These are phyloP conservation scores for Hypomontagnella submonticulosa DNA, from an alignment of 495 filamentous ascomycete species.

Conservation along the genomic window DNA sequence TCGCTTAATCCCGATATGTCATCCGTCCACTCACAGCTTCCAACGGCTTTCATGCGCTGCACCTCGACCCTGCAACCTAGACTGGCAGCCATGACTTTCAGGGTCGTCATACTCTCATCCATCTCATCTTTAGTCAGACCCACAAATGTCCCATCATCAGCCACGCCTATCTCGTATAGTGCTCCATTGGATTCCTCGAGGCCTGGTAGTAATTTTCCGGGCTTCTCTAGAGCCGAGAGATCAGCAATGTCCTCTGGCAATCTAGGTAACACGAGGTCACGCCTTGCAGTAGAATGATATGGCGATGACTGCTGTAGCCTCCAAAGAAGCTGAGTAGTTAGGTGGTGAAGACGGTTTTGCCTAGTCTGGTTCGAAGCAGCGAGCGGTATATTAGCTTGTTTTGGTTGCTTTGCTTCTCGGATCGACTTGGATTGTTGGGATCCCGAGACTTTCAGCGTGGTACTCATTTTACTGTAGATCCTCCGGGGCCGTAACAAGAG, in stretches of 20 bases:
- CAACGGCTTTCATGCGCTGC: conserved; percentile 83
- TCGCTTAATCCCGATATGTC: conserved; percentile 32
- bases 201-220: conserved; percentile 75
- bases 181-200: conserved; percentile 94
- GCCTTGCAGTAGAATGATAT: conserved; percentile 78
- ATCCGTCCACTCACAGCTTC: conserved; percentile 82
- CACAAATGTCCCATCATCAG: conserved; percentile 92
- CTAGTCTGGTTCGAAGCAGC: conserved; percentile 68
- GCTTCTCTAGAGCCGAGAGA: conserved; percentile 65
- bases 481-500: conserved; percentile 84
- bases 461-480: conserved; percentile 71
- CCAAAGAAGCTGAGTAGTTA: conserved; percentile 96
- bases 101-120: conserved; percentile 84
- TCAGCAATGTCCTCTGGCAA: conserved; percentile 70
- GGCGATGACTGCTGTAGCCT: conserved; percentile 93
- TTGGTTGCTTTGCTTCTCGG: conserved; percentile 67
- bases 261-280: conserved; percentile 74
- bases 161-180: conserved; percentile 94
- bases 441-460: conserved; percentile 50
- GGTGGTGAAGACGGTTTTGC: conserved; percentile 84
- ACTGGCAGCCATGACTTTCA: conserved; percentile 90
- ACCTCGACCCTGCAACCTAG: conserved; percentile 90
- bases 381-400: conserved; percentile 44
- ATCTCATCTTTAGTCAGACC: conserved; percentile 92
- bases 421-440: conserved; percentile 70